Evolutionary conservation across 352 stramenopile genomes (phyloP).

Genomic region (Phytophthora fragariaefolia): DNA sequence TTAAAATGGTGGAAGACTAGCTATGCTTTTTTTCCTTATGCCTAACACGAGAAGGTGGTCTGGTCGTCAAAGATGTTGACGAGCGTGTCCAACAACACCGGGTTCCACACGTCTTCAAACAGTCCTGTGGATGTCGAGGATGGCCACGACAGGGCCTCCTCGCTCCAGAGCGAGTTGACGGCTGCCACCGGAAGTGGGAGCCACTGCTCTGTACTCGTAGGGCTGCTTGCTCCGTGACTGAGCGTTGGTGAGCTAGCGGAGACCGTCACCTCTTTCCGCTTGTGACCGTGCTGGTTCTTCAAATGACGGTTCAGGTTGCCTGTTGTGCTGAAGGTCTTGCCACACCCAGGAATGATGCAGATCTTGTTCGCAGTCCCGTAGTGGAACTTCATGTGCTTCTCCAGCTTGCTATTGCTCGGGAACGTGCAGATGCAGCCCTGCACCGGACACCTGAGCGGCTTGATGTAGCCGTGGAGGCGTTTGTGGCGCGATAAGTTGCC

Average conservation of each 20-base stretch:
- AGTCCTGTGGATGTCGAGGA: conserved; percentile 18
- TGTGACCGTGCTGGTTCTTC: conserved; percentile 44
- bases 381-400: conserved; percentile 48
- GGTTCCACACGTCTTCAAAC: conserved; percentile 39
- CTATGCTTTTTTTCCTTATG: background rate
- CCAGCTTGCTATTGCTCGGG: conserved; percentile 37
- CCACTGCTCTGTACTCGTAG: conserved; percentile 39
- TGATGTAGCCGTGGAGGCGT: conserved; percentile 42
- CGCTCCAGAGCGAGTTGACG: conserved; percentile 16
- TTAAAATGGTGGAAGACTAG: conserved; percentile 3
- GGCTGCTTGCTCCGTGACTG: conserved; percentile 26
- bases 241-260: background rate
- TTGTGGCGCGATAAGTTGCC: conserved; percentile 53
- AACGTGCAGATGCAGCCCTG: conserved; percentile 30
- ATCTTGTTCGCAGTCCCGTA: conserved; percentile 38
- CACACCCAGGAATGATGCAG: conserved; percentile 36
- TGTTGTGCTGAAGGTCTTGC: conserved; percentile 52
- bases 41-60: conserved; percentile 30
- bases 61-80: conserved; percentile 40
- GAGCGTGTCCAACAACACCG: conserved; percentile 32
- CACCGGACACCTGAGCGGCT: conserved; percentile 33
- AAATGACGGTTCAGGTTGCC: conserved; percentile 54
- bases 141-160: conserved; percentile 14
- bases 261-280: conserved; percentile 7
- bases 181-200: conserved; percentile 11